Percentiles rank a stretch among this genome's conserved stretches.
These are phyloP conservation scores for Sarocladiaceae sp. DNA, from an alignment of 2,329 filamentous ascomycete species.

Conservation along the genomic window DNA sequence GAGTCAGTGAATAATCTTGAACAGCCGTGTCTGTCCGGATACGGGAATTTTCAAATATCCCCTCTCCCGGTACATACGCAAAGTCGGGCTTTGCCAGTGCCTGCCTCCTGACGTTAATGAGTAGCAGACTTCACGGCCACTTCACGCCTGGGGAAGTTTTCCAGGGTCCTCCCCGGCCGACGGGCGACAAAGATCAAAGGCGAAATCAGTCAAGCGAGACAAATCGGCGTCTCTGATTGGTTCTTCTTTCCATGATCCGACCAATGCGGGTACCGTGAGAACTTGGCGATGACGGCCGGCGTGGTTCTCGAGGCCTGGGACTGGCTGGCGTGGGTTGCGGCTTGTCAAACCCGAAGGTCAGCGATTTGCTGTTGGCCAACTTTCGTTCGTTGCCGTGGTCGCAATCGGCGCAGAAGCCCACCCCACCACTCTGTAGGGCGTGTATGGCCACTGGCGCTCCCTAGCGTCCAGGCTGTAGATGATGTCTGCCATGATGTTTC, in stretches of 20 bases:
- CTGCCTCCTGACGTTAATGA: too few species aligned
- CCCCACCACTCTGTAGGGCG: background rate
- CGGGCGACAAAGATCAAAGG: too few species aligned
- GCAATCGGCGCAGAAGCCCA: background rate
- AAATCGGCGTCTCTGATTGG: too few species aligned
- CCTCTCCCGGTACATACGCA: too few species aligned
- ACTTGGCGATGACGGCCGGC: conserved; percentile 8
- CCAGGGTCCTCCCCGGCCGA: too few species aligned
- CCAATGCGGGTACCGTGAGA: background rate
- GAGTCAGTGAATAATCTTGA: too few species aligned
- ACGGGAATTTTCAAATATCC: too few species aligned
- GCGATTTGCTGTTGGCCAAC: background rate
- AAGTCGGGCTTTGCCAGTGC: too few species aligned
- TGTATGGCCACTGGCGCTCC: conserved; percentile 7
- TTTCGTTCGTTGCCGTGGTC: conserved; percentile 7
- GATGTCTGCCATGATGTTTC: conserved; percentile 7
- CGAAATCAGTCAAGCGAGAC: too few species aligned
- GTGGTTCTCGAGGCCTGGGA: background rate
- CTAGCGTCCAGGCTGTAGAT: conserved; percentile 2
- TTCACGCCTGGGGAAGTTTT: too few species aligned
- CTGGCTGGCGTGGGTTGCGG: conserved; percentile 7
- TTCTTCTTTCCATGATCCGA: background rate
- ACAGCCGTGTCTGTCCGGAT: too few species aligned
- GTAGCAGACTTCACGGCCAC: too few species aligned
- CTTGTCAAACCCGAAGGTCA: conserved; percentile 6